A percentile compares a stretch with the other conserved stretches of the same genome.
phyloP scores from a whole-genome alignment of 2,329 filamentous ascomycete genomes.

The Westerdykella aurantiaca region DNA sequence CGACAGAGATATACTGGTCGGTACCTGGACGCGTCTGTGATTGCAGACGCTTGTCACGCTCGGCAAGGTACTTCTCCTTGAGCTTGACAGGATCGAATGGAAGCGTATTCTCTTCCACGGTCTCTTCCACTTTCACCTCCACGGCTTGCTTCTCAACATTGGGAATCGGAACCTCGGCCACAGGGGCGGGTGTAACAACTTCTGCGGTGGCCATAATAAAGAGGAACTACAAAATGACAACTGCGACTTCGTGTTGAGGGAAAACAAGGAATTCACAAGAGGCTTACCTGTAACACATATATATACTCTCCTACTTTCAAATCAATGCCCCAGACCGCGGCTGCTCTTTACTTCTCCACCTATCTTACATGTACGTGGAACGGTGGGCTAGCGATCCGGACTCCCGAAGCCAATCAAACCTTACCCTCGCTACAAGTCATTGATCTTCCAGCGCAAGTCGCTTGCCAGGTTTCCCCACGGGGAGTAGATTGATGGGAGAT shows the following conservation, averaged over 20 bases:
- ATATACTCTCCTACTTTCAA: background rate
- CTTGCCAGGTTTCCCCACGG: no score
- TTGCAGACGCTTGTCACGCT: slow-evolving; percentile 25
- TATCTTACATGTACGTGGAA: background rate
- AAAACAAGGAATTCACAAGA: background rate
- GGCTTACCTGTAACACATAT: background rate
- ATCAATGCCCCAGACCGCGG: background rate
- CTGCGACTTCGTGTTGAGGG: no score
- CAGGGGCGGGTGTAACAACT: slow-evolving; percentile 1
- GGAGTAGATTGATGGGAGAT: no score
- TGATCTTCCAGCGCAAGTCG: no score
- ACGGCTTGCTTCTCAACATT: slow-evolving; percentile 10
- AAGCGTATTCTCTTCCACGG: slow-evolving; percentile 12
- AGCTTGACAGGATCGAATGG: slow-evolving; percentile 21
- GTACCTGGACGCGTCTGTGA: slow-evolving; percentile 11
- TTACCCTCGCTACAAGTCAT: no score
- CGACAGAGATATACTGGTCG: slow-evolving; percentile 24
- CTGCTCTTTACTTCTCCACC: background rate
- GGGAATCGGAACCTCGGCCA: slow-evolving; percentile 14
- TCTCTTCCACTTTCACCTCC: slow-evolving; percentile 13
- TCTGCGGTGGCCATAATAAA: background rate
- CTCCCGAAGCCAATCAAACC: no score
- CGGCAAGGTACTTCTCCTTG: slow-evolving; percentile 23
- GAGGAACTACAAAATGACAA: no score
- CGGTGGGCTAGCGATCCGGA: no score